Percentiles rank a stretch among this genome's conserved stretches.
Evolutionary conservation across 441 rosid genomes (phyloP).

Genomic region (Croton laevigatus): DNA sequence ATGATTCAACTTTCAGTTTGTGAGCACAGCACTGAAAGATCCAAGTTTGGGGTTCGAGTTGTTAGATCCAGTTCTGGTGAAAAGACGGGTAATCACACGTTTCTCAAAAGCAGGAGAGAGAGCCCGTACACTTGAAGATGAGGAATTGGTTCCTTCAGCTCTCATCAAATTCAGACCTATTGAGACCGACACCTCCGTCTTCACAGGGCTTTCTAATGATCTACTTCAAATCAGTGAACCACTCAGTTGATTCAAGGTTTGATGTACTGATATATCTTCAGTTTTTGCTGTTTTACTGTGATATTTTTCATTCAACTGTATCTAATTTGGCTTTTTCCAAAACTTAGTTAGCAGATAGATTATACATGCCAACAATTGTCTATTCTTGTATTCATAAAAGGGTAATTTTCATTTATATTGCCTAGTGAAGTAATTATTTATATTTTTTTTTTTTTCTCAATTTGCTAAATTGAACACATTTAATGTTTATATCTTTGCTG

Average conservation of each 20-base stretch:
- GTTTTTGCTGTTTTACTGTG: not conserved
- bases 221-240: conserved; percentile 40
- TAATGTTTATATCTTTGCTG: no score
- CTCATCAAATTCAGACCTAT: conserved; percentile 72
- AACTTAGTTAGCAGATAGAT: conserved; percentile 7
- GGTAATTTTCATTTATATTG: no score
- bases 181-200: conserved; percentile 59
- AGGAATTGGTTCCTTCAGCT: conserved; percentile 79
- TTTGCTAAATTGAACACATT: no score
- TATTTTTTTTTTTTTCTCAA: no score
- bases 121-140: conserved; percentile 60
- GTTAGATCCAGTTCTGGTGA: conserved; percentile 58
- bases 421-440: no score
- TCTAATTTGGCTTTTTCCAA: not conserved
- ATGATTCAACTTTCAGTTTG: conserved; percentile 49
- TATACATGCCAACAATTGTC: not conserved
- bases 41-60: conserved; percentile 76
- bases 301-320: not conserved
- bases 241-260: conserved; percentile 16
- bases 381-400: not conserved
- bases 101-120: conserved; percentile 48
- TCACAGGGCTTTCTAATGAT: conserved; percentile 71
- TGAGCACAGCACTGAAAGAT: conserved; percentile 71
- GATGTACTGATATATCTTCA: not conserved
- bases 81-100: conserved; percentile 63